Base-by-base conservation (phyloP, 495 filamentous ascomycete genomes). In the Stereocaulon alpinum region DNA sequence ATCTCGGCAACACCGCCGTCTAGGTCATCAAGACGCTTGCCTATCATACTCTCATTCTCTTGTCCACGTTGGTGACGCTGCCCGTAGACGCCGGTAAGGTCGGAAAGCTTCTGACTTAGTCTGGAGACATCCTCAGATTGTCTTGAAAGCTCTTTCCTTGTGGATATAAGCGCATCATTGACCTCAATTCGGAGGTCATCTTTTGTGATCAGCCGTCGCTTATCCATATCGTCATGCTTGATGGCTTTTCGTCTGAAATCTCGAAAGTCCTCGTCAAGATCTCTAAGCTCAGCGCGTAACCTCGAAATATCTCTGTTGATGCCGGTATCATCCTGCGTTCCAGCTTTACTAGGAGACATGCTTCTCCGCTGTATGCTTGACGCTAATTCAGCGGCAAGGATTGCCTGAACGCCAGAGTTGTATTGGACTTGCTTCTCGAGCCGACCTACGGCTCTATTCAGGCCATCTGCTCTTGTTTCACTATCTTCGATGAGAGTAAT, bases 381-480 rank as follows among this genome's bases (percentile, higher is more conserved):
- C 12, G 48, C 58, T 18, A 60, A 24, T 30, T 22, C 6, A n/a
- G 10, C 10, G n/a, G 41, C 40, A 4, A 37, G 37, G 9, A 24
- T 37, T 12, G 49, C 12, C 42, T 54, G 58, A n/a, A 22, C 34
- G 11, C 42, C 0, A 4, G 49, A 32, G 9, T 42, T 42, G 4
- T 24, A 18, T 9, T 55, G 45, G 10, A 54, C 37, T 29, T 54
- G 58, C 49, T 60, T 53, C 22, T 53, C 48, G 12, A 60, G 30
- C 15, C 27, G 48, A n/a, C 24, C 12, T 11, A 30, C 32, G 18
- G 42, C n/a, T 47, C 43, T 60, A 27, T 29, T 42, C 7, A 60
- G 11, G 18, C 40, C 40, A 44, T 60, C 58, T 42, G 6, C 27
- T 55, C 58, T 60, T 22, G 20, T 40, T 22, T 60, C 50, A 22